Percentiles rank a stretch among this genome's conserved stretches.
phyloP scores from a whole-genome alignment of 2,329 filamentous ascomycete species.

The Penicillium frequentans region DNA sequence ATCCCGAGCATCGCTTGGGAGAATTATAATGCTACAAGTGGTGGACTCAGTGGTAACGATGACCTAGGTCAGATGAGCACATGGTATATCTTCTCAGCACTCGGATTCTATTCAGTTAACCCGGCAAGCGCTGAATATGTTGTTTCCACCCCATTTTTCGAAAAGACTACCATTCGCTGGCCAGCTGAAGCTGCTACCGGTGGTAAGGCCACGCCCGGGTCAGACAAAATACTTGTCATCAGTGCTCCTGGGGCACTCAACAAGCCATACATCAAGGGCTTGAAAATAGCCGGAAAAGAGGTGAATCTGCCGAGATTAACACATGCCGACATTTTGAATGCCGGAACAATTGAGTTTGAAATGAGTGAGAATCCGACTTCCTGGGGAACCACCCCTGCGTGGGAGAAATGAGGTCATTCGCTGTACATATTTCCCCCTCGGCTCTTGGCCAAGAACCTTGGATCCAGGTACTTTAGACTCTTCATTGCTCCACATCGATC shows the following conservation, averaged over 20 bases:
- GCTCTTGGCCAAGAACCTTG: not conserved
- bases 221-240: conserved; percentile 37
- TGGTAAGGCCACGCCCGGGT: conserved; percentile 16
- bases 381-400: conserved; percentile 26
- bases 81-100: conserved; percentile 50
- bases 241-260: conserved; percentile 42
- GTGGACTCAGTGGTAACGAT: conserved; percentile 50
- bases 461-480: not conserved
- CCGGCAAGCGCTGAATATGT: conserved; percentile 49
- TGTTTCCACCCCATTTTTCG: conserved; percentile 49
- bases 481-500: not conserved
- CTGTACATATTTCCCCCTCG: not conserved
- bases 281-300: conserved; percentile 43
- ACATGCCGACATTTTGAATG: conserved; percentile 41
- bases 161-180: conserved; percentile 42
- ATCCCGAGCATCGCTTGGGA: conserved; percentile 40
- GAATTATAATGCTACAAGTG: conserved; percentile 49
- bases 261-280: conserved; percentile 43
- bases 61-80: conserved; percentile 54
- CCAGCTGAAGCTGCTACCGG: conserved; percentile 35
- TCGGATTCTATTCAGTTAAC: conserved; percentile 52
- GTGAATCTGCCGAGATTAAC: not conserved
- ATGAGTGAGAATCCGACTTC: conserved; percentile 44
- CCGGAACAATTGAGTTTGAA: conserved; percentile 44
- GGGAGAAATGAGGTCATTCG: not conserved